Conservation (phyloP, 176 grass and related monocot species). For the Paspalum notatum region DNA sequence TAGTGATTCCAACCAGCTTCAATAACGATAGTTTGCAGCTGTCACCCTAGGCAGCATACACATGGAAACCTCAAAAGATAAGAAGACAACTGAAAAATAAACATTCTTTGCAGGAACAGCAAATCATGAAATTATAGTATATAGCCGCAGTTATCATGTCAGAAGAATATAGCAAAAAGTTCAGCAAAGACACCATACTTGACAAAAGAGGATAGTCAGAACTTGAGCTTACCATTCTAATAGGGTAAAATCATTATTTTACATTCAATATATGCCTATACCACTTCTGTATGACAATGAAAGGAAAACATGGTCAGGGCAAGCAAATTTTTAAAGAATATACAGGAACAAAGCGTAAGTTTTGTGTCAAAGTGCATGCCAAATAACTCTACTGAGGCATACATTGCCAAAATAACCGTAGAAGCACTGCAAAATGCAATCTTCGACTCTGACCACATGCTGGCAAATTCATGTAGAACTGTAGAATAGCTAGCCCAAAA, state of each 20-base stretch:
- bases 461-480: background rate
- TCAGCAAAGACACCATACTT: background rate
- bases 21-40: background rate
- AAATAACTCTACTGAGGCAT: slow-evolving; percentile 5
- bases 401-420: background rate
- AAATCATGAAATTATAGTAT: background rate
- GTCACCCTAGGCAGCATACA: background rate
- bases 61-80: slow-evolving; percentile 10
- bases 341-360: background rate
- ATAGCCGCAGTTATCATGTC: background rate
- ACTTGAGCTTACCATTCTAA: background rate
- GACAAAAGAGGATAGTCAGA: background rate
- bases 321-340: background rate
- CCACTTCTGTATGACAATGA: background rate
- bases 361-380: background rate
- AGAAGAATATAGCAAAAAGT: background rate
- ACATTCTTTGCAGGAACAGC: background rate
- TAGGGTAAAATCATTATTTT: background rate
- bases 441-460: background rate
- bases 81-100: background rate
- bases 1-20: slow-evolving; percentile 6
- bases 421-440: no score
- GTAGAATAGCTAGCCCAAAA: background rate
- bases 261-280: background rate
- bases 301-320: background rate